Conservation (phyloP, 306 rosid species). For the Corylus heterophylla region DNA sequence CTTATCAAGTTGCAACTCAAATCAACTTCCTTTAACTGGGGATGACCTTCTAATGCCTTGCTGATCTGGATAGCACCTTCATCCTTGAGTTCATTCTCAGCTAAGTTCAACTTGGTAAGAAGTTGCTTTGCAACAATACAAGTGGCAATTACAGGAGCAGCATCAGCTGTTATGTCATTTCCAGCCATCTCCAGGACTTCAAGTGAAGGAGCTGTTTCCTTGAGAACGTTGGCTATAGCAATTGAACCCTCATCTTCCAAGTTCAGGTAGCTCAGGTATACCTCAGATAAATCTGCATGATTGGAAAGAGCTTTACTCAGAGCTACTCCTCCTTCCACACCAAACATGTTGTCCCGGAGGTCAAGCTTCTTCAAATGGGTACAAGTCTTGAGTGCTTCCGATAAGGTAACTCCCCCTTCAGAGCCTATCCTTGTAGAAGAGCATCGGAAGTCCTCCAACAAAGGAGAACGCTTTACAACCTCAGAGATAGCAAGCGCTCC, state of each 20-base stretch:
- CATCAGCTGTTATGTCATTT: constrained; percentile 75
- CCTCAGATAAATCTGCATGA: constrained; percentile 61
- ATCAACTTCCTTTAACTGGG: constrained; percentile 71
- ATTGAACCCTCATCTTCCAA: constrained; percentile 80
- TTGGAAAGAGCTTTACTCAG: constrained; percentile 73
- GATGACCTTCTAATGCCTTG: constrained; percentile 61
- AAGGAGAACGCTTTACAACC: constrained; percentile 69
- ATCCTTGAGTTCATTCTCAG: constrained; percentile 91
- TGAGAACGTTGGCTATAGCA: constrained; percentile 63
- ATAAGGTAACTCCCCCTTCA: constrained; percentile 88
- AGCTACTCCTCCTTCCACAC: constrained; percentile 72
- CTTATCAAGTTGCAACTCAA: constrained; percentile 60
- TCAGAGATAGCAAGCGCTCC: constrained; percentile 74
- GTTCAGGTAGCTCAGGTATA: constrained; percentile 83
- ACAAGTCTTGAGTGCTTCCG: constrained; percentile 58
- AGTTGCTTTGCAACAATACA: constrained; percentile 51
- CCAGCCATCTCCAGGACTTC: constrained; percentile 89
- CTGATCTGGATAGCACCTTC: constrained; percentile 74
- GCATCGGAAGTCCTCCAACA: constrained; percentile 75
- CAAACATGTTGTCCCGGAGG: constrained; percentile 91
- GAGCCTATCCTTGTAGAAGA: constrained; percentile 75
- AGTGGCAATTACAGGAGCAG: constrained; percentile 68
- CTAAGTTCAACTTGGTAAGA: constrained; percentile 67
- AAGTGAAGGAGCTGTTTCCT: constrained; percentile 72
- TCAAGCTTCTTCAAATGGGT: constrained; percentile 73